These are phyloP conservation scores for Pleodorina starrii DNA, from an alignment of 139 green algal species.

Conservation along the genomic window DNA sequence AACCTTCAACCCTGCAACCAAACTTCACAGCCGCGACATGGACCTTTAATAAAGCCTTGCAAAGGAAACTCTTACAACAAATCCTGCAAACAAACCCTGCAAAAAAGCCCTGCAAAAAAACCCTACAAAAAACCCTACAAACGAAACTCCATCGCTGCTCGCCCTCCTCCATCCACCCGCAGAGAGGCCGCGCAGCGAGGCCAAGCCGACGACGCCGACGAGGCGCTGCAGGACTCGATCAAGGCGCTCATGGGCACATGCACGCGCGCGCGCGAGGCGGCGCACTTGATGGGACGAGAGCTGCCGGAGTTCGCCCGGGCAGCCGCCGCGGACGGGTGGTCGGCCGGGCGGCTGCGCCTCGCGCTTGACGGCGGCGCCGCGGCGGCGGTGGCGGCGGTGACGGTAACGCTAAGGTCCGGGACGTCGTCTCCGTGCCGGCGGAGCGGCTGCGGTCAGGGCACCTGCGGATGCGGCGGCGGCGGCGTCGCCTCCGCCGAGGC, in stretches of 20 bases:
- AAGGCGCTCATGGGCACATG: neutral
- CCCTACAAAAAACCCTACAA: too few species aligned
- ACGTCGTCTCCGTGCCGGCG: neutral
- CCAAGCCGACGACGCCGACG: neutral
- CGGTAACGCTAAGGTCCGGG: too few species aligned
- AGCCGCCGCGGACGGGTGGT: neutral
- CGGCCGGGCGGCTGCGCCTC: neutral
- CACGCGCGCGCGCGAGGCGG: neutral
- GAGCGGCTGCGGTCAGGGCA: neutral
- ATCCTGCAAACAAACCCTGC: too few species aligned
- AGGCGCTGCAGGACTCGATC: neutral
- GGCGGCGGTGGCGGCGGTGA: too few species aligned
- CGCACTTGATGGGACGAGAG: conserved; percentile 16
- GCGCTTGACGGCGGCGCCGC: too few species aligned
- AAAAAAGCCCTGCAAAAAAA: too few species aligned
- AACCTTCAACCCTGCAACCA: too few species aligned
- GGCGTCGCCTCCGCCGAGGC: neutral
- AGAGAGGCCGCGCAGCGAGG: neutral
- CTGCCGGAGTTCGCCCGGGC: conserved; percentile 24
- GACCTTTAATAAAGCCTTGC: too few species aligned
- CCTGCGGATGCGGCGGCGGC: neutral
- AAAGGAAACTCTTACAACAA: too few species aligned
- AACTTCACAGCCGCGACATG: too few species aligned
- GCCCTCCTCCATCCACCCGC: too few species aligned
- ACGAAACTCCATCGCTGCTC: too few species aligned